Evolutionary conservation across 2,329 filamentous ascomycete species (phyloP), one percentile per base, ranked within the genome.

Genomic region (Pyrenophora graminea): DNA sequence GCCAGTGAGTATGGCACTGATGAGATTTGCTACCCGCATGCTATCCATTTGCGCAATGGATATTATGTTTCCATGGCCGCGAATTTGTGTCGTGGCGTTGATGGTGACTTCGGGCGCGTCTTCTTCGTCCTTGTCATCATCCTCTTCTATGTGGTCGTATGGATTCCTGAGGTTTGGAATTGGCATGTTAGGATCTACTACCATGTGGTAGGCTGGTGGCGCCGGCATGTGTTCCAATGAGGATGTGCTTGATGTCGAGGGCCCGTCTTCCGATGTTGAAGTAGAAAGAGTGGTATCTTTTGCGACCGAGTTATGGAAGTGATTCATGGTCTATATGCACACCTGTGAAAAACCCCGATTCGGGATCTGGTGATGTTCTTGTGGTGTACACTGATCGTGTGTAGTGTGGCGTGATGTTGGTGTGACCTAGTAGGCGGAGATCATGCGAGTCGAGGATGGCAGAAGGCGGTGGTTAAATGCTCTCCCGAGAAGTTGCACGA

Each of bases 61-160:
- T 25, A 72, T 61, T 23, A 72, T 71, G 50, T 72, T 72, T 4
- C 64, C 68, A 15, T 66, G 62, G 33, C 68, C 68, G 27, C 68
- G 56, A 34, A 72, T 64, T 38, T 72, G 68, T 7, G 68, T 71
- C 0, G 63, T 59, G 6, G 69, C 67, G 50, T 72, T 72, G 48
- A 72, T 61, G 17, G 63, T 71, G 32, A 72, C 56, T 47, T 71
- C 68, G n/a, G 66, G 66, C 8, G 43, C 56, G 3, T 66, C 59
- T 8, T 44, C 38, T 8, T 63, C 59, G 6, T 64, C 57, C 17
- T 56, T 48, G 25, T 62, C 54, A 17, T 59, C 53, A 18, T 58
- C 48, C n/a, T 63, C 61, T 18, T 60, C 51, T 38, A 61, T 48
- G 8, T 51, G 21, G 25, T 57, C 56, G 31, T 66, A 68, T 1